Base-by-base conservation (phyloP, 2,329 filamentous ascomycete genomes). In the Trichoderma guizhouense region DNA sequence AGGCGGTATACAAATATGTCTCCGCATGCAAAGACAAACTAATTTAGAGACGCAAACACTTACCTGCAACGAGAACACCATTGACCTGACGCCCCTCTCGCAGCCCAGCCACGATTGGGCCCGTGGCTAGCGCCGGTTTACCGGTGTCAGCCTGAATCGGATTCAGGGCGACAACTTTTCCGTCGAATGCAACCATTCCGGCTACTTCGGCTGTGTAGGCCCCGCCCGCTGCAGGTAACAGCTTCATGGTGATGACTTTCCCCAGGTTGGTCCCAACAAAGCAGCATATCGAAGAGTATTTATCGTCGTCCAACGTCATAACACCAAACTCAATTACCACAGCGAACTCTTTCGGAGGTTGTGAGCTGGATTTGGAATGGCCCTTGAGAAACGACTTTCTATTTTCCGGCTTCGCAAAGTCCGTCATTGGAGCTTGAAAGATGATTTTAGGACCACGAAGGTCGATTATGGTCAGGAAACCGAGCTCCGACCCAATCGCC, bases 281-380 rank as follows among this genome's bases (percentile, higher is more conserved):
- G 75, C 96, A 92, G 72, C 92, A 90, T 71, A 99, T 97, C 77
- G 94, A 98, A 1, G 96, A 98, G 79, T 97, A 99, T 74, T 93
- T 90, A 78, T 98, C 95, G n/a, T 92, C 93, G 57, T 98, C 96
- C 5, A 98, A 83, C 3, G 93, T 97, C 90, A 99, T 91, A 61
- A 97, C 93, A 68, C 93, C 94, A 82, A 98, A 99, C 78, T 98
- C 93, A 32, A 98, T 90, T 34, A 85, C 87, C 0, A 93, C 94
- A 0, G 93, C 90, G 88, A 91, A 97, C 77, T 98, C 95, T 62
- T 86, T 86, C 3, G 76, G 74, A 1, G 83, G 79, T 5, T 84
- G 80, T 6, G 86, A 80, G 32, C 72, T 72, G 28, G 78, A 73
- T 66, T 72, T 69, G n/a, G 74, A 72, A 65, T 81, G 79, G 12